Evolutionary conservation across 2,329 filamentous ascomycete species (phyloP), one percentile per base, ranked within the genome.

Genomic region (Pestalotiopsis sp.): DNA sequence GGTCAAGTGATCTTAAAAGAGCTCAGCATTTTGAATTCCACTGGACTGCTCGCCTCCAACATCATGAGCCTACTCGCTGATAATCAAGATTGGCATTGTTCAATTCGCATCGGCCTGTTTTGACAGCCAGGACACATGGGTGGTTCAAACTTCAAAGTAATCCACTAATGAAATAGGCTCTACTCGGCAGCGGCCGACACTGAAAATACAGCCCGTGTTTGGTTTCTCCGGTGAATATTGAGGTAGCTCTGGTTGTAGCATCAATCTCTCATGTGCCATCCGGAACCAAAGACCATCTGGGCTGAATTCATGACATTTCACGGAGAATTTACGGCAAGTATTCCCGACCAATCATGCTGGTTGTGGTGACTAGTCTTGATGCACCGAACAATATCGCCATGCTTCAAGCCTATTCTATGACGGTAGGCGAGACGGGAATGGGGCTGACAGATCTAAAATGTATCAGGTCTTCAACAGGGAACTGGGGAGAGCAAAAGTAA

Each of bases 301-400:
- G 35, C 64, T 58, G 64, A 59, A 38, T 59, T 22, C 26, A 7
- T 44, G 55, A 66, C 52, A 59, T 22, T 14, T 38, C 10, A 66
- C 64, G 64, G 64, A 66, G 56, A 66, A 66, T 66, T 59, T 66
- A n/a, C 26, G 55, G 64, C 17, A 24, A 11, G 38, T 20, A 65
- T 66, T 66, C 38, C 64, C 64, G 64, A 66, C 64, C 64, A 66
- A 66, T 66, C 24, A 59, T 58, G 64, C 24, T 24, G 44, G 48
- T 22, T 35, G 35, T 39, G 20, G 14, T 22, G 44, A 55, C 17
- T 22, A 20, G 35, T 39, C 44, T 6, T 22, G 44, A 55, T 30
- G 24, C 58, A 20, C 13, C 14, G 58, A 35, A 35, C 30, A 35
- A 61, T 61, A 61, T 61, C 20, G 58, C 14, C 26, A 13, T 40